Evolutionary conservation across 1,139 yeast species (phyloP).

Genomic region (Pichia terricola): DNA sequence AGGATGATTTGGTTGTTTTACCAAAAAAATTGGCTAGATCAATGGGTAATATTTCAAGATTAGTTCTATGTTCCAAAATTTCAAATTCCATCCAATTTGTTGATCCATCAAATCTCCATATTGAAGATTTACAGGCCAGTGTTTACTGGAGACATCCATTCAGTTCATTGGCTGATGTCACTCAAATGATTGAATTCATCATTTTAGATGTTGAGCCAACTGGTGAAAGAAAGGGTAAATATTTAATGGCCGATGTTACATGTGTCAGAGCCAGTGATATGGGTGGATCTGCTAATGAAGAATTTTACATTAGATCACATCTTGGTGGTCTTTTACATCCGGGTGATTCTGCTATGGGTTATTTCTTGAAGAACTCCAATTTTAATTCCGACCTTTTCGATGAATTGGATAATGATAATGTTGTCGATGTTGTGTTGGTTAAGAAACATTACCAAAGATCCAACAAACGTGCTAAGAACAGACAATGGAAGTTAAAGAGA

Average conservation of each 20-base stretch:
- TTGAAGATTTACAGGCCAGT: slow-evolving; percentile 66
- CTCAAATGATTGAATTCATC: slow-evolving; percentile 78
- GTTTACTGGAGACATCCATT: slow-evolving; percentile 87
- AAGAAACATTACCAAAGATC: slow-evolving; percentile 86
- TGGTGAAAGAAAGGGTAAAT: slow-evolving; percentile 71
- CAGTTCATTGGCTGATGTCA: slow-evolving; percentile 63
- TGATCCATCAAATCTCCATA: slow-evolving; percentile 75
- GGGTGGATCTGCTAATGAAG: slow-evolving; percentile 66
- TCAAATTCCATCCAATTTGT: slow-evolving; percentile 77
- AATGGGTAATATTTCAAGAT: slow-evolving; percentile 73
- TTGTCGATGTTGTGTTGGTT: slow-evolving; percentile 86
- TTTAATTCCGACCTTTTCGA: slow-evolving; percentile 86
- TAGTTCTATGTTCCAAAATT: slow-evolving; percentile 78
- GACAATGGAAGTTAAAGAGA: slow-evolving; percentile 94
- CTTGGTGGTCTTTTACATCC: slow-evolving; percentile 91
- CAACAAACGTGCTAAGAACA: slow-evolving; percentile 64
- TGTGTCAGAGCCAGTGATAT: slow-evolving; percentile 81
- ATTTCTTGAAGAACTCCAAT: slow-evolving; percentile 73
- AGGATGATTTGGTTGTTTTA: slow-evolving; percentile 87
- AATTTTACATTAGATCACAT: slow-evolving; percentile 78
- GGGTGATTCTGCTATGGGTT: slow-evolving; percentile 92
- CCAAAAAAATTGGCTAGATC: slow-evolving; percentile 80
- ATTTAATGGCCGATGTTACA: slow-evolving; percentile 81
- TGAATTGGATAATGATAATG: slow-evolving; percentile 45
- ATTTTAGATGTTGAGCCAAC: slow-evolving; percentile 92